phyloP scores from a whole-genome alignment of 495 filamentous ascomycete genomes.

The Lepraria neglecta region DNA sequence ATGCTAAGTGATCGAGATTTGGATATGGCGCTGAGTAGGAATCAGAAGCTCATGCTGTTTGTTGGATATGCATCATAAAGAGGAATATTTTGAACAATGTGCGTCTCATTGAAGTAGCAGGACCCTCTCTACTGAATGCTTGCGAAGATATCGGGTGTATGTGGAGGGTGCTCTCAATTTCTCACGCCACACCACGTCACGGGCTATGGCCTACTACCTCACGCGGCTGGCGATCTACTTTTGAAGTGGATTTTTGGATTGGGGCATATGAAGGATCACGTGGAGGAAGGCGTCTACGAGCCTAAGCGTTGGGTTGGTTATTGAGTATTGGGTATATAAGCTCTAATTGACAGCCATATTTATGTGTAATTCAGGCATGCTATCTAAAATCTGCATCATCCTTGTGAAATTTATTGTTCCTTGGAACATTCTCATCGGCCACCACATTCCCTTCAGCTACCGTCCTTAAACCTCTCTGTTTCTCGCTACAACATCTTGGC shows the following conservation, averaged over 20 bases:
- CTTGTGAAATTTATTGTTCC: no score
- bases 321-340: no score
- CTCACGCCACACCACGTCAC: neutral
- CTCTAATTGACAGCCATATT: no score
- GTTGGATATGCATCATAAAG: slow-evolving; percentile 52
- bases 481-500: no score
- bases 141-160: neutral
- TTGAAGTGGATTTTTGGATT: neutral
- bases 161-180: neutral
- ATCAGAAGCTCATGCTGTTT: slow-evolving; percentile 78
- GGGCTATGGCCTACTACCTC: slow-evolving; percentile 4
- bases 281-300: slow-evolving; percentile 7
- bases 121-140: slow-evolving; percentile 1
- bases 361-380: no score
- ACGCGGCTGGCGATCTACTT: neutral
- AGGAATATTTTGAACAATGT: slow-evolving; percentile 27
- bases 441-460: no score
- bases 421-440: no score
- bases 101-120: slow-evolving; percentile 2
- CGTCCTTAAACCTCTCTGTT: no score
- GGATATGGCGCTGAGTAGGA: slow-evolving; percentile 68
- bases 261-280: neutral
- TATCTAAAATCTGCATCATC: no score
- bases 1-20: slow-evolving; percentile 76
- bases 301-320: neutral